Evolutionary conservation across 805 yeast species (phyloP), one percentile per base, ranked within the genome.

Genomic region (Suhomyces sp.): DNA sequence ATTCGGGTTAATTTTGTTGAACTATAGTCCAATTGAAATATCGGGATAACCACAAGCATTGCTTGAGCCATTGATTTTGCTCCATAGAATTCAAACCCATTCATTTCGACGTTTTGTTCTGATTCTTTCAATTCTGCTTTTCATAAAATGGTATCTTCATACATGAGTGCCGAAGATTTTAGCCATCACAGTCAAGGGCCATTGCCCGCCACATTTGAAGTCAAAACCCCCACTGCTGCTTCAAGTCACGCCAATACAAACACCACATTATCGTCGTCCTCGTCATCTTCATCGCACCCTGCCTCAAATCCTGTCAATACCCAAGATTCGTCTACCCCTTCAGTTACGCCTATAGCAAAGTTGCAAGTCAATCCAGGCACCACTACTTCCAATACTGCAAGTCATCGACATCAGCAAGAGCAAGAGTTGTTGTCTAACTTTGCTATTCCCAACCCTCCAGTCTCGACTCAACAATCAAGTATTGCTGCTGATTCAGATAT

Each of bases 331-430:
- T 19, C 35, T 25, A 40, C 47, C 21, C 44, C 51, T 22, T 24
- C 46, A 8, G 19, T 29, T 21, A 12, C 46, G 13, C 29, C 44
- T 17, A 13, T 22, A 37, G 44, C 44, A 33, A 46, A 50, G 21
- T 13, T 40, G 13, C 22, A 45, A 7, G 41, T 49, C 25, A 44
- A 49, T 27, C 44, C 52, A 4, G 20, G 20, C 19, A 45, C 54
- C 37, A 44, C 67, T 15, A 60, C 61, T 13, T 60, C 69, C 8
- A 61, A 59, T 47, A 69, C 71, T 22, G 77, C 77, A 19, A 66
- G 74, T 33, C 71, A 68, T 48, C 78, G 73, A 50, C 79, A 74
- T 57, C 73, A 70, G 43, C 76, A 72, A 50, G 79, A 74, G 46
- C 78, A 73, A 50, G 76, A 75, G 55, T 60, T 74, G 66, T 65